Percentiles rank a stretch among this genome's conserved stretches.
These are phyloP conservation scores for Russula olivacea DNA, from an alignment of 768 basidiomycete genomes.

Conservation along the genomic window DNA sequence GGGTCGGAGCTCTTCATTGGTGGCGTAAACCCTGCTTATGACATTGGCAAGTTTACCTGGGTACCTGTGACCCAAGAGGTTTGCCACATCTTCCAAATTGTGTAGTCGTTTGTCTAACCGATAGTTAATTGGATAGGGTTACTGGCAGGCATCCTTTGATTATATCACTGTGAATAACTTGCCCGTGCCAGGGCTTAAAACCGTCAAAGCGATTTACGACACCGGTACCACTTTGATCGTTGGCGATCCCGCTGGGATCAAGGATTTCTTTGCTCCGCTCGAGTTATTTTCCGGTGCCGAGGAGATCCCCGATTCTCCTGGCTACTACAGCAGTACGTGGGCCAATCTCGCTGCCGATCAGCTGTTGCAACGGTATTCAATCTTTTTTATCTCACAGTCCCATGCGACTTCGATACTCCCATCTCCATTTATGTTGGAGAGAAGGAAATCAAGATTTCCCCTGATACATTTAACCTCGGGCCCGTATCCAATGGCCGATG, in stretches of 20 bases:
- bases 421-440: neutral
- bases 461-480: neutral
- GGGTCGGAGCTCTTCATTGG: constrained; percentile 26
- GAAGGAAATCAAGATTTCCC: neutral
- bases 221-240: constrained; percentile 27
- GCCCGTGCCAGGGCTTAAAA: neutral
- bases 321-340: neutral
- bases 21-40: neutral
- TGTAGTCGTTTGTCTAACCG: neutral
- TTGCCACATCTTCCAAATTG: neutral
- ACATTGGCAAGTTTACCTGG: constrained; percentile 7
- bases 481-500: neutral
- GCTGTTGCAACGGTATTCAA: too few species aligned
- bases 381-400: neutral
- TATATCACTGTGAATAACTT: neutral
- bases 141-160: constrained; percentile 25
- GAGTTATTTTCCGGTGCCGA: neutral
- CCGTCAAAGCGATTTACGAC: constrained; percentile 21
- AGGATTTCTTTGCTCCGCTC: constrained; percentile 10
- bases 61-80: constrained; percentile 2
- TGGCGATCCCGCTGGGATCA: constrained; percentile 18
- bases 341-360: neutral
- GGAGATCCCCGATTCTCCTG: too few species aligned
- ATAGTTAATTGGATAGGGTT: constrained; percentile 2
- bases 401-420: neutral